Evolutionary conservation across 495 filamentous ascomycete species (phyloP).

Genomic region (Tuber melanosporum): DNA sequence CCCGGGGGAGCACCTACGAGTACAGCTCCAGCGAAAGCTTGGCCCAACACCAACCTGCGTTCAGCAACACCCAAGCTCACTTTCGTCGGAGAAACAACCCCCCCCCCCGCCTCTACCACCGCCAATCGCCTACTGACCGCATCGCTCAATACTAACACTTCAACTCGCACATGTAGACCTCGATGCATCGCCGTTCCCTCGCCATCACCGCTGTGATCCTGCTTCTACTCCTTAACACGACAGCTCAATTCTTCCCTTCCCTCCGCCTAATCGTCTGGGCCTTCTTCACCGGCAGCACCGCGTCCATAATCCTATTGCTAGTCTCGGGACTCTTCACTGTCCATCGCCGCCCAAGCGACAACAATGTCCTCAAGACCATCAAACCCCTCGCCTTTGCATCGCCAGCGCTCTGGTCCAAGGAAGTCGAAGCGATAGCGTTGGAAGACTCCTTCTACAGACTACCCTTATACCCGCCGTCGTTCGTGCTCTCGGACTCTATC

Average conservation of each 20-base stretch:
- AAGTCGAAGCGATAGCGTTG: slow-evolving; percentile 17
- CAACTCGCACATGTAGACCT: slow-evolving; percentile 26
- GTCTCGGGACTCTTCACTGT: slow-evolving; percentile 28
- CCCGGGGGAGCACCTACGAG: background rate
- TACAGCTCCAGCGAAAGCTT: background rate
- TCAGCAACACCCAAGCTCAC: background rate
- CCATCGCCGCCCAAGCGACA: slow-evolving; percentile 12
- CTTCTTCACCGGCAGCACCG: slow-evolving; percentile 33
- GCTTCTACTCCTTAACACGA: slow-evolving; percentile 20
- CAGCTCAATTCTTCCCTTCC: slow-evolving; percentile 29
- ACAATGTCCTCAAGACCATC: slow-evolving; percentile 22
- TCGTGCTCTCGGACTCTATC: slow-evolving; percentile 69
- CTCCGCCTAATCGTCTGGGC: slow-evolving; percentile 40
- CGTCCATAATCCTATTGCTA: slow-evolving; percentile 19
- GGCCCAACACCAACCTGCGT: background rate
- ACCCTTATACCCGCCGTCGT: slow-evolving; percentile 70
- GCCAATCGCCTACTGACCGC: background rate
- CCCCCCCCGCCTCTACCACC: background rate
- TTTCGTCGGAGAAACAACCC: background rate
- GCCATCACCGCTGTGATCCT: slow-evolving; percentile 11
- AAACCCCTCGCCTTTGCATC: slow-evolving; percentile 34
- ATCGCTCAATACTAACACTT: background rate
- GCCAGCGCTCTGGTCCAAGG: slow-evolving; percentile 26
- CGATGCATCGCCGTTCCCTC: slow-evolving; percentile 27
- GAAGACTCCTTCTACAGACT: slow-evolving; percentile 48